A percentile compares a stretch with the other conserved stretches of the same genome.
phyloP scores from a whole-genome alignment of 78 protist genomes.

The Speleostelium caveatum region DNA sequence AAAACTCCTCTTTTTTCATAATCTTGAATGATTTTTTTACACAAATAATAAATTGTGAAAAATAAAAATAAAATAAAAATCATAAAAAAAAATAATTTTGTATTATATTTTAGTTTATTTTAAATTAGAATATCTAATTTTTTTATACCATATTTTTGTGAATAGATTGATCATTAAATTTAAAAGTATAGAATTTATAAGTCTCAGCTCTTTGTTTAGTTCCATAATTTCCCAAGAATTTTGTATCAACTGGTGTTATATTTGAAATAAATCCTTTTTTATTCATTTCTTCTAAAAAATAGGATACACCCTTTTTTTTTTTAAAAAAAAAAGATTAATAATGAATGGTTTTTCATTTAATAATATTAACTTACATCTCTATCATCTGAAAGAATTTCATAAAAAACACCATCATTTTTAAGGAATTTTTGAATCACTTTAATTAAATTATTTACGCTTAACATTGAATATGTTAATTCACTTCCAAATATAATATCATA shows the following conservation, averaged over 20 bases:
- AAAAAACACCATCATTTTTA: conserved; percentile 83
- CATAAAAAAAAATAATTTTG: too few relatives aligned
- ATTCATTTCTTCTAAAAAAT: conserved; percentile 71
- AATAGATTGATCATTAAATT: not conserved
- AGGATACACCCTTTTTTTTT: conserved; percentile 72
- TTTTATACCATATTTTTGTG: too few relatives aligned
- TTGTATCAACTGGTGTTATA: conserved; percentile 39
- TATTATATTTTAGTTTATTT: too few relatives aligned
- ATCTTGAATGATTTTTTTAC: too few relatives aligned
- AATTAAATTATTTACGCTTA: conserved; percentile 76
- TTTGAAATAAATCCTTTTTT: conserved; percentile 3
- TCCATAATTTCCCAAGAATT: conserved; percentile 70
- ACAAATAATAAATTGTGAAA: too few relatives aligned
- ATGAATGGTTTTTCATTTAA: not conserved
- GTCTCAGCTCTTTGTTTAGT: conserved; percentile 86
- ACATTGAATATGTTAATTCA: conserved; percentile 85
- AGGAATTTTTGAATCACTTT: conserved; percentile 52
- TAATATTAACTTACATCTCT: conserved; percentile 80
- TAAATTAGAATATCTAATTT: too few relatives aligned
- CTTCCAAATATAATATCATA: conserved; percentile 85
- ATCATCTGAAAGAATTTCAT: conserved; percentile 87
- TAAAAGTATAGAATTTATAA: conserved; percentile 80
- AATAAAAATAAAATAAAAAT: too few relatives aligned
- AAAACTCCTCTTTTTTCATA: too few relatives aligned
- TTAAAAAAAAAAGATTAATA: not conserved